These are phyloP conservation scores for Talaromyces verruculosus DNA, from an alignment of 2,329 filamentous ascomycete species.

Conservation along the genomic window DNA sequence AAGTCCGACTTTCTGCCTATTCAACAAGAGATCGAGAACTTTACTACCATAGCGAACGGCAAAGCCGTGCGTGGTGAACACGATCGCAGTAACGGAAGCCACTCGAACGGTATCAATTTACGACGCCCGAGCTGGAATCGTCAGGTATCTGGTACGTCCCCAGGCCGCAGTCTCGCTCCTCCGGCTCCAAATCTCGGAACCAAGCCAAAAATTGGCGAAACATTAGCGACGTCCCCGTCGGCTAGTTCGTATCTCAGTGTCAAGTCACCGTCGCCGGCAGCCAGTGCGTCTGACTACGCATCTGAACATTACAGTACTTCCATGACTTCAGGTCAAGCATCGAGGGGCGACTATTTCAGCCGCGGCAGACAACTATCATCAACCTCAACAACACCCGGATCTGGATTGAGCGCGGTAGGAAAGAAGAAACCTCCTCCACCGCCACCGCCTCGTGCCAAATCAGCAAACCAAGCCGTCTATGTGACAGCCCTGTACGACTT, in stretches of 20 bases:
- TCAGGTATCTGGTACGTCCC: slow-evolving; percentile 32
- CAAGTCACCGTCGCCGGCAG: slow-evolving; percentile 29
- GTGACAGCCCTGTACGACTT: slow-evolving; percentile 77
- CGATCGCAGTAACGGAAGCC: slow-evolving; percentile 51
- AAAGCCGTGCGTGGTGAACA: slow-evolving; percentile 62
- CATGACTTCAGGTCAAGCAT: slow-evolving; percentile 33
- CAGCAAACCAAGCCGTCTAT: slow-evolving; percentile 55
- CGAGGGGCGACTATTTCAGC: slow-evolving; percentile 47
- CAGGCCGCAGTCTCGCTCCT: slow-evolving; percentile 29
- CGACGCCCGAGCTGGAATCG: slow-evolving; percentile 40
- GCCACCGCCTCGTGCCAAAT: slow-evolving; percentile 65
- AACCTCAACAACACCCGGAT: slow-evolving; percentile 28
- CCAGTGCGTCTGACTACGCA: slow-evolving; percentile 24
- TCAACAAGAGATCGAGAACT: slow-evolving; percentile 65
- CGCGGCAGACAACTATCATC: slow-evolving; percentile 43
- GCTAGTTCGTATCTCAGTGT: slow-evolving; percentile 30
- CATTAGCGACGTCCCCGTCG: slow-evolving; percentile 29
- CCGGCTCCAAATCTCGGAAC: slow-evolving; percentile 31
- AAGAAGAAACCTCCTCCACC: slow-evolving; percentile 79
- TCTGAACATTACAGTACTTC: slow-evolving; percentile 25
- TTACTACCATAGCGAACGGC: slow-evolving; percentile 64
- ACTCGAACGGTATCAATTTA: slow-evolving; percentile 32
- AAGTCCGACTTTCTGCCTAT: slow-evolving; percentile 62
- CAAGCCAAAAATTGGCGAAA: slow-evolving; percentile 30
- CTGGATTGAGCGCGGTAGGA: slow-evolving; percentile 34